A percentile compares a stretch with the other conserved stretches of the same genome.
Evolutionary conservation across 805 yeast species (phyloP).

Genomic region (Vanderwaltozyma polyspora): DNA sequence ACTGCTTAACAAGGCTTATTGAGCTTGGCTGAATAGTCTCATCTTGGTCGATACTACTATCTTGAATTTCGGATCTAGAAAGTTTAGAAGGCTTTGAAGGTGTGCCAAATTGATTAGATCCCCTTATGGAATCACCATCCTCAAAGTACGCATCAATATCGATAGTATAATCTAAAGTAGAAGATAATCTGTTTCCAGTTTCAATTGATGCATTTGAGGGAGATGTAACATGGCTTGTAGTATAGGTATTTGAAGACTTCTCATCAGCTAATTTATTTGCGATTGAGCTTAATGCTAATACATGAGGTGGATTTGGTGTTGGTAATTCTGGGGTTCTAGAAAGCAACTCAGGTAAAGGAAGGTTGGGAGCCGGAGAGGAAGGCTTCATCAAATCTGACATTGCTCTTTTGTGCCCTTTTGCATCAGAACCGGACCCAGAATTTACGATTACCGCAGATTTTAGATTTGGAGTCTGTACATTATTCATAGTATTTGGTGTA

Average conservation of each 20-base stretch:
- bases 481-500: no score
- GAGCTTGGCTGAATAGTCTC: conserved; percentile 22
- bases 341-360: no score
- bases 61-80: background rate
- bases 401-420: conserved; percentile 1
- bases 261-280: background rate
- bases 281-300: no score
- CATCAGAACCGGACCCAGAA: background rate
- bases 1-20: background rate
- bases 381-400: conserved; percentile 2
- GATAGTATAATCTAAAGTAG: background rate
- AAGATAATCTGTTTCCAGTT: background rate
- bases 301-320: background rate
- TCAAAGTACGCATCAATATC: conserved; percentile 2
- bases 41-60: conserved; percentile 17
- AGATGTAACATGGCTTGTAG: background rate
- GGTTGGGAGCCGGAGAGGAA: background rate
- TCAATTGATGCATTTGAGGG: background rate
- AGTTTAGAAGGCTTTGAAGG: background rate
- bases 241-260: background rate
- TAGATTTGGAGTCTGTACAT: no score
- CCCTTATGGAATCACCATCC: background rate
- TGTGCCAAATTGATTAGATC: no score
- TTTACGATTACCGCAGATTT: no score
- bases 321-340: conserved; percentile 1